A percentile compares a stretch with the other conserved stretches of the same genome.
Conservation (phyloP, 164 flowering plant genomes). For the Macadamia integrifolia region DNA sequence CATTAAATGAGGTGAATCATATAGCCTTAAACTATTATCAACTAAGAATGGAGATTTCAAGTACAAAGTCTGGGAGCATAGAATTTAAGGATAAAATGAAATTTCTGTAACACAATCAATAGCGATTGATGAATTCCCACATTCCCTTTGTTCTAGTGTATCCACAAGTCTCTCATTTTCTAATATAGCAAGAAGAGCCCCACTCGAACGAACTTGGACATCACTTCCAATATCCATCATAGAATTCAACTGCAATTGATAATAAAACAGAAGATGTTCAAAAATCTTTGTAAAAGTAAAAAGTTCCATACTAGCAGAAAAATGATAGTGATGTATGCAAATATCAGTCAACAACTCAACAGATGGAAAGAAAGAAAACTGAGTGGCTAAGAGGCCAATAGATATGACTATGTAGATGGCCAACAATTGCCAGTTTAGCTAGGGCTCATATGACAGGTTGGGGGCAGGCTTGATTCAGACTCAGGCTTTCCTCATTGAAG, state of each 20-base stretch:
- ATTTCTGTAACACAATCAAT: constrained; percentile 70
- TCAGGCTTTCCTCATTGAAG: no score
- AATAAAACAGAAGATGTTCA: constrained; percentile 5
- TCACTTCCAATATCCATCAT: constrained; percentile 95
- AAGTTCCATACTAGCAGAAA: constrained; percentile 1
- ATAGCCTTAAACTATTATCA: neutral
- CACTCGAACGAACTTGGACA: constrained; percentile 93
- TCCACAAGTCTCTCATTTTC: constrained; percentile 92
- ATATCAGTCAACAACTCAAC: no score
- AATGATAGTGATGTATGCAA: constrained; percentile 1
- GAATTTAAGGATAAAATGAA: constrained; percentile 66
- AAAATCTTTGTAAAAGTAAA: neutral
- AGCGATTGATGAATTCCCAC: constrained; percentile 67
- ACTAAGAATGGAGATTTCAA: neutral
- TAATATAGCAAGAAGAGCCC: constrained; percentile 92
- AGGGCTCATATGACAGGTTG: no score
- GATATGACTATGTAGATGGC: no score
- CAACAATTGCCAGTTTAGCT: no score
- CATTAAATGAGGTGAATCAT: neutral
- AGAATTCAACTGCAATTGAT: constrained; percentile 64
- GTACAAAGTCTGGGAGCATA: neutral
- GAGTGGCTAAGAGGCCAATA: no score
- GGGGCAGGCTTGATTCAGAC: no score
- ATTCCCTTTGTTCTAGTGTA: constrained; percentile 73
- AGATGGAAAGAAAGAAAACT: no score